Percentiles rank a stretch among this genome's conserved stretches.
These are phyloP conservation scores for Antrodiella citrinella DNA, from an alignment of 768 basidiomycete genomes.

Conservation along the genomic window DNA sequence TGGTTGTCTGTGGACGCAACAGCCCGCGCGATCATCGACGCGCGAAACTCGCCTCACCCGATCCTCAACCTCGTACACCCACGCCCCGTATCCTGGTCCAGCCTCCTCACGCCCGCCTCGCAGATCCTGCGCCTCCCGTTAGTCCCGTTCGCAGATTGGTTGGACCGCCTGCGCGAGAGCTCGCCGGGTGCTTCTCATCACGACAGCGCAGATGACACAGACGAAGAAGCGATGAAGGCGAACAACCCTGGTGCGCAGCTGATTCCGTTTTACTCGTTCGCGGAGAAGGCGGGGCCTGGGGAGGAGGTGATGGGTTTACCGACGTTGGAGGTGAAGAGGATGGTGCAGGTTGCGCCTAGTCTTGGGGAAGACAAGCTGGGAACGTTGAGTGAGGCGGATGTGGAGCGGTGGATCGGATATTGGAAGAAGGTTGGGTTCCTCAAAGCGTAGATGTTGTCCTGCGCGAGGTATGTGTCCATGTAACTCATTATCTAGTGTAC, in stretches of 20 bases:
- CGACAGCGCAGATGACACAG: constrained; percentile 1
- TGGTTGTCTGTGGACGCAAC: constrained; percentile 23
- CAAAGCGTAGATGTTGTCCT: too few relatives aligned
- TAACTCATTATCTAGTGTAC: too few relatives aligned
- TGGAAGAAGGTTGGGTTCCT: constrained; percentile 7
- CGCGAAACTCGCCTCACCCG: constrained; percentile 10
- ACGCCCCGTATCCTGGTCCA: constrained; percentile 12
- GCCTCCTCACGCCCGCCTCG: constrained; percentile 10
- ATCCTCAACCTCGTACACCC: constrained; percentile 20
- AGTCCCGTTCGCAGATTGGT: constrained; percentile 22
- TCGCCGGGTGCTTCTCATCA: background rate
- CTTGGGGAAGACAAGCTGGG: background rate
- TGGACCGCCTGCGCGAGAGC: constrained; percentile 5
- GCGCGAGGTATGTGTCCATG: too few relatives aligned
- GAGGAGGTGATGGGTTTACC: constrained; percentile 6
- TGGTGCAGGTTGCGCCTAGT: constrained; percentile 1
- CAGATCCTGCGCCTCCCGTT: constrained; percentile 13
- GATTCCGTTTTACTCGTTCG: constrained; percentile 14
- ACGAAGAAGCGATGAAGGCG: constrained; percentile 8
- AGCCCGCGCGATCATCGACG: constrained; percentile 17
- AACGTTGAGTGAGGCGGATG: background rate
- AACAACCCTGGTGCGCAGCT: constrained; percentile 22
- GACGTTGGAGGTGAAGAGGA: background rate
- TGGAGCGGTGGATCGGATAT: constrained; percentile 4
- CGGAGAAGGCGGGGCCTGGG: background rate